A percentile compares a stretch with the other conserved stretches of the same genome.
Evolutionary conservation across 352 stramenopile species (phyloP).

Genomic region (Phytophthora aleatoria): DNA sequence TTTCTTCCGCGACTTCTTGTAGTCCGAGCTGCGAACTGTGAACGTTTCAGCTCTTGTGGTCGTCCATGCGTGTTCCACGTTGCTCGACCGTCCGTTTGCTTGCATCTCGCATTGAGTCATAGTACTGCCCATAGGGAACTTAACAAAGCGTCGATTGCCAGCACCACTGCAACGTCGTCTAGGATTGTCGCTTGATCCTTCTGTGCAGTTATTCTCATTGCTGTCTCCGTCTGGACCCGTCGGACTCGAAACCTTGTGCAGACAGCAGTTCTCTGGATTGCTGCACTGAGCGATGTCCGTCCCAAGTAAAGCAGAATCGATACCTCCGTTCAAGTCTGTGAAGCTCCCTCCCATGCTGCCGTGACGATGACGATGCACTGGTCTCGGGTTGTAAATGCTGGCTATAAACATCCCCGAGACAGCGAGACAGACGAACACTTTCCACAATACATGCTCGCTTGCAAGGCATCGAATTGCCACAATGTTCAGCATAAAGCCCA

Average conservation of each 20-base stretch:
- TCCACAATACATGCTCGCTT: conserved; percentile 70
- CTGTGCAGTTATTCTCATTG: neutral
- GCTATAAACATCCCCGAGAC: conserved; percentile 54
- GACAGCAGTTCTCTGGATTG: conserved; percentile 54
- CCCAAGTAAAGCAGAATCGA: conserved; percentile 26
- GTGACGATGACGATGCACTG: conserved; percentile 12
- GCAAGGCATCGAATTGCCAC: conserved; percentile 67
- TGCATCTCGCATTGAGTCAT: conserved; percentile 60
- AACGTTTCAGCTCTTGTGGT: conserved; percentile 66
- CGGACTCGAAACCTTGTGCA: conserved; percentile 45
- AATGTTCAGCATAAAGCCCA: conserved; percentile 81
- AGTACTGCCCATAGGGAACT: conserved; percentile 61
- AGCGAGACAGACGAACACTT: conserved; percentile 59
- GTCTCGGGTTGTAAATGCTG: conserved; percentile 58
- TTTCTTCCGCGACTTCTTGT: conserved; percentile 86
- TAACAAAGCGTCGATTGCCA: conserved; percentile 33
- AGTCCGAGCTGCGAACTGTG: conserved; percentile 70
- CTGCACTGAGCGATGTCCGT: conserved; percentile 42
- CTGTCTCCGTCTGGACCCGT: conserved; percentile 5
- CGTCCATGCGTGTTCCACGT: conserved; percentile 60
- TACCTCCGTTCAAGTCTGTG: conserved; percentile 6
- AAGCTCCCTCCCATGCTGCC: conserved; percentile 16
- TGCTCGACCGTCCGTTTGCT: conserved; percentile 50
- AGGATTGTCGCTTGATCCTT: conserved; percentile 5
- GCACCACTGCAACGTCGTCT: conserved; percentile 14